Conservation (phyloP, 306 rosid species). For the Arachis hypogaea region DNA sequence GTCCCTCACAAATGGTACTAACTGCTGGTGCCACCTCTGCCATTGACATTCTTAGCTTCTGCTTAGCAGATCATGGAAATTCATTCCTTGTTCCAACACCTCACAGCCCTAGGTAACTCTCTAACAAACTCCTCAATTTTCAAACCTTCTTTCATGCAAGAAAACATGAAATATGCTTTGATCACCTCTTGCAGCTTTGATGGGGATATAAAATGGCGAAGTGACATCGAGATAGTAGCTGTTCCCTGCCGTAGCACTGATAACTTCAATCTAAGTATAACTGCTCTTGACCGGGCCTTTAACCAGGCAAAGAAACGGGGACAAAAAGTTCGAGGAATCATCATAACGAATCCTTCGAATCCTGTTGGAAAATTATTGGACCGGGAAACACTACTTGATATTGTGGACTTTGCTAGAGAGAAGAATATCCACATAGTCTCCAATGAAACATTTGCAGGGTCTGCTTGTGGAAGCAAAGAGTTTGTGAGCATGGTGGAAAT, state of each 20-base stretch:
- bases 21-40: conserved; percentile 80
- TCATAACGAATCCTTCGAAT: conserved; percentile 79
- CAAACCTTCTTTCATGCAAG: not conserved
- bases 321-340: conserved; percentile 76
- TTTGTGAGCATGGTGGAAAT: conserved; percentile 78
- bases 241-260: conserved; percentile 88
- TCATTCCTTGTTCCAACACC: conserved; percentile 97
- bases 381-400: conserved; percentile 63
- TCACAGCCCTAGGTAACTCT: conserved; percentile 72
- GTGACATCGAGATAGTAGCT: conserved; percentile 75
- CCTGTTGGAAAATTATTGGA: conserved; percentile 71
- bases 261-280: conserved; percentile 60
- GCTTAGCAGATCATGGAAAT: conserved; percentile 87
- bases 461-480: conserved; percentile 56
- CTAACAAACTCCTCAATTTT: conserved; percentile 28
- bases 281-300: conserved; percentile 77
- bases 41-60: conserved; percentile 85
- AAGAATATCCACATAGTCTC: conserved; percentile 91
- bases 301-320: conserved; percentile 89
- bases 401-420: conserved; percentile 89
- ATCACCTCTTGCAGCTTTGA: conserved; percentile 69
- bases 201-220: conserved; percentile 73
- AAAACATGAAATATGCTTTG: conserved; percentile 41
- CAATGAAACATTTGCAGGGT: conserved; percentile 70
- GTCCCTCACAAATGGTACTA: conserved; percentile 69